A percentile compares a stretch with the other conserved stretches of the same genome.
Evolutionary conservation across 495 filamentous ascomycete genomes (phyloP).

Genomic region (Saxispiralis lemnorum): DNA sequence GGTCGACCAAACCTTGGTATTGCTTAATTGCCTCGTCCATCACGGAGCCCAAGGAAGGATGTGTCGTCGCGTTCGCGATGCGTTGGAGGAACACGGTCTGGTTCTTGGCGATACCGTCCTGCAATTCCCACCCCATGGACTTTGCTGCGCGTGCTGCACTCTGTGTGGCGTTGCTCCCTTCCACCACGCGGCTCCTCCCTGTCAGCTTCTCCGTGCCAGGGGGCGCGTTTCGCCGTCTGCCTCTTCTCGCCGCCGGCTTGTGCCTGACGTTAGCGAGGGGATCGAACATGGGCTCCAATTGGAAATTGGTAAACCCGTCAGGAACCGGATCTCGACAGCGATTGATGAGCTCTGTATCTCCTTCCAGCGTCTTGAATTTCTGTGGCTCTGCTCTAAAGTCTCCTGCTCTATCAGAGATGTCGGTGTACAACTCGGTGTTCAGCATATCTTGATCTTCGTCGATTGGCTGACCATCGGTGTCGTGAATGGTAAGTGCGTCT

Average conservation of each 20-base stretch:
- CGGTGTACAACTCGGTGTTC: slow-evolving; percentile 81
- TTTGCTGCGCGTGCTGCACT: slow-evolving; percentile 42
- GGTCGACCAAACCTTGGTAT: slow-evolving; percentile 64
- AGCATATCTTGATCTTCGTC: slow-evolving; percentile 62
- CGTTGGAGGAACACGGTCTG: slow-evolving; percentile 58
- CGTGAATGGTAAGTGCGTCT: slow-evolving; percentile 78
- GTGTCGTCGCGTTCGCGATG: slow-evolving; percentile 37
- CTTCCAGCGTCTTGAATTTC: slow-evolving; percentile 55
- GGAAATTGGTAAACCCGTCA: slow-evolving; percentile 51
- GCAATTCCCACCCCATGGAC: slow-evolving; percentile 65
- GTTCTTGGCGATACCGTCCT: slow-evolving; percentile 41
- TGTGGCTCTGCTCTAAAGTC: slow-evolving; percentile 64
- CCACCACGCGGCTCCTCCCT: slow-evolving; percentile 23
- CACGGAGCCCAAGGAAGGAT: slow-evolving; percentile 67
- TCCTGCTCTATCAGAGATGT: slow-evolving; percentile 78
- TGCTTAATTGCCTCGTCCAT: slow-evolving; percentile 80
- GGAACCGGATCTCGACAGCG: slow-evolving; percentile 61
- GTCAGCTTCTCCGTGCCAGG: slow-evolving; percentile 28
- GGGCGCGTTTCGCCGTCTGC: slow-evolving; percentile 17
- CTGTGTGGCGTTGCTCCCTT: slow-evolving; percentile 27
- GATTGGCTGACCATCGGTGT: slow-evolving; percentile 66
- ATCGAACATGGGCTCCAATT: slow-evolving; percentile 44
- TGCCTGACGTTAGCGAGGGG: slow-evolving; percentile 24
- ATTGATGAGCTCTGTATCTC: slow-evolving; percentile 69
- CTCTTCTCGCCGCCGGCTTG: slow-evolving; percentile 14